A percentile compares a stretch with the other conserved stretches of the same genome.
These are phyloP conservation scores for Schizophyllum commune DNA, from an alignment of 1,284 basidiomycete species.

Conservation along the genomic window DNA sequence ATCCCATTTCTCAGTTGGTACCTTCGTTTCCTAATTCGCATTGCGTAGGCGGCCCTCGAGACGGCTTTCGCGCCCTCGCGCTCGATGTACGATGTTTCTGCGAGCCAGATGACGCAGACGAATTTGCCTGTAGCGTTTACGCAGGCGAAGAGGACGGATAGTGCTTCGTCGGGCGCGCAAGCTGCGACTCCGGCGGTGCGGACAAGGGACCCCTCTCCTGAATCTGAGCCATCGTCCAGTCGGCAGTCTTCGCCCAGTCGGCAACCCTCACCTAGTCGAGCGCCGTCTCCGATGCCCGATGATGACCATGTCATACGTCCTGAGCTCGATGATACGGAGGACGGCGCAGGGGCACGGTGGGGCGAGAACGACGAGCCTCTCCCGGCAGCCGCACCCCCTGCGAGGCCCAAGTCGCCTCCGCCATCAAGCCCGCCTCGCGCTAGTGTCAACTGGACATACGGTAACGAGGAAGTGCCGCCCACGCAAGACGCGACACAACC, in stretches of 20 bases:
- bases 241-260: background rate
- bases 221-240: background rate
- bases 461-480: too few relatives aligned
- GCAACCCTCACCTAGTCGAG: too few relatives aligned
- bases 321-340: too few relatives aligned
- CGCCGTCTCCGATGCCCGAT: too few relatives aligned
- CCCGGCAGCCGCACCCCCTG: too few relatives aligned
- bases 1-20: slow-evolving; percentile 8
- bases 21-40: background rate
- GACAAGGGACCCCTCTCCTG: background rate
- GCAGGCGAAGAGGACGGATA: background rate
- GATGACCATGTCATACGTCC: too few relatives aligned
- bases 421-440: too few relatives aligned
- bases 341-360: too few relatives aligned
- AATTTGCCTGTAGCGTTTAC: slow-evolving; percentile 14
- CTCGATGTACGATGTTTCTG: slow-evolving; percentile 59
- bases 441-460: too few relatives aligned
- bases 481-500: too few relatives aligned
- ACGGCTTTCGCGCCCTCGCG: slow-evolving; percentile 55
- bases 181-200: slow-evolving; percentile 7
- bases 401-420: too few relatives aligned
- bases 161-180: slow-evolving; percentile 8
- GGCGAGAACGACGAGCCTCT: too few relatives aligned
- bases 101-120: slow-evolving; percentile 9
- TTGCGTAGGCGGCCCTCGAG: slow-evolving; percentile 51